A percentile compares a stretch with the other conserved stretches of the same genome.
Conservation (phyloP, 73 alveolate species). For the Stentor roeselii region DNA sequence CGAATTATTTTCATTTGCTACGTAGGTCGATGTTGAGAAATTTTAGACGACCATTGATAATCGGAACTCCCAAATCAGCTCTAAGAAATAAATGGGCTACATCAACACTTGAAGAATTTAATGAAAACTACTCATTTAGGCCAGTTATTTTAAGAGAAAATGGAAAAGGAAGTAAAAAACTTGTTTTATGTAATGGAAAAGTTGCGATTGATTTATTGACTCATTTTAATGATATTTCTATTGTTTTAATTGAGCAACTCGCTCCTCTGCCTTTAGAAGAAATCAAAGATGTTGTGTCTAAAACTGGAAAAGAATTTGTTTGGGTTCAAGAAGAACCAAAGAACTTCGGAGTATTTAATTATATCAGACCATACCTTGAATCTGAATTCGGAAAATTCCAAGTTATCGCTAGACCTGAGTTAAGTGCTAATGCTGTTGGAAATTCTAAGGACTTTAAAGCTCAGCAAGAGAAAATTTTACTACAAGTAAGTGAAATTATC, state of each 20-base stretch:
- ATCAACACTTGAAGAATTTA: slow-evolving; percentile 46
- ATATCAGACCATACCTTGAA: slow-evolving; percentile 8
- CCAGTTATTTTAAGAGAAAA: slow-evolving; percentile 48
- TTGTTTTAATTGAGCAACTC: slow-evolving; percentile 67
- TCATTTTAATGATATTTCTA: slow-evolving; percentile 28
- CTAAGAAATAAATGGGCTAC: slow-evolving; percentile 57
- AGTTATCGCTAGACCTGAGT: slow-evolving; percentile 2
- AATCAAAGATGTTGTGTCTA: slow-evolving; percentile 35
- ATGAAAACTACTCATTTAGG: slow-evolving; percentile 46
- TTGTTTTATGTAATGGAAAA: slow-evolving; percentile 64
- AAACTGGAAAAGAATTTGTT: slow-evolving; percentile 16
- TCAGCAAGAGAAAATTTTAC: not conserved
- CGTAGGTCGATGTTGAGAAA: slow-evolving; percentile 85
- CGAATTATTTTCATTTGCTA: slow-evolving; percentile 75
- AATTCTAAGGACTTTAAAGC: not conserved
- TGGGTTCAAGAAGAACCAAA: slow-evolving; percentile 73
- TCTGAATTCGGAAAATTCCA: not conserved
- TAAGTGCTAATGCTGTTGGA: not conserved
- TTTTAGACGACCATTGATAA: slow-evolving; percentile 76
- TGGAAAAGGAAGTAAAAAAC: slow-evolving; percentile 32
- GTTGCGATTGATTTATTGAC: slow-evolving; percentile 43
- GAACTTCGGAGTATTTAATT: slow-evolving; percentile 62
- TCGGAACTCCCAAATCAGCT: slow-evolving; percentile 79
- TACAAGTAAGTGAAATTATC: not conserved
- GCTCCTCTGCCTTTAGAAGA: slow-evolving; percentile 73